Base-by-base conservation (phyloP, 768 basidiomycete species). In the Boletus rubropictus region DNA sequence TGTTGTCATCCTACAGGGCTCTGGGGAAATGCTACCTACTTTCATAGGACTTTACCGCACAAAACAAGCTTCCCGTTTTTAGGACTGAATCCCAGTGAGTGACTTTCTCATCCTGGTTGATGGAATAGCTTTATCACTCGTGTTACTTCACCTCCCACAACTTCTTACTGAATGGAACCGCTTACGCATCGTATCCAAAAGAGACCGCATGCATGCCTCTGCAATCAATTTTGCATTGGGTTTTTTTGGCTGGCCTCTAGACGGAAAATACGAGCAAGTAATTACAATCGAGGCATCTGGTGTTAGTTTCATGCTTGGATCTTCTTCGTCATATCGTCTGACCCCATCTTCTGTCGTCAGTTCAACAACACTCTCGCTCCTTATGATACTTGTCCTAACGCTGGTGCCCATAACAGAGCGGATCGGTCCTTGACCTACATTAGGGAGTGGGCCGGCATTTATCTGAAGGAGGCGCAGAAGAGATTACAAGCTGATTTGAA, bases 291-390 rank as follows among this genome's bases (percentile, higher is more conserved):
- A 91, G 63, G 75, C 69, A 10, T 37, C 66, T 0, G 78, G 75
- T 5, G 86, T 74, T 70, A 60, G 81, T 55, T 51, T 46, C 60
- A 14, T 50, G 43, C 27, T n/a, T 22, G 15, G 54, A 60, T 39
- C 55, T 59, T 10, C 7, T 5, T 24, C 6, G 11, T 2, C 1
- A 4, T 29, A 15, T 39, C 29, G 28, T 38, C 36, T 40, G 25
- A 51, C 1, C 2, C 14, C 5, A 14, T 7, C 9, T 17, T 34
- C 7, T 18, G 4, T 29, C 15, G 7, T 24, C 39, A 86, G 77
- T 87, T 84, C 60, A 90, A 89, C 66, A 87, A 86, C 62, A 92
- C 92, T 1, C 78, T 96, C 5, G 77, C 90, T 0, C 92, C 92
- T 4, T 93, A 92, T 54, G 76, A 77, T 48, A 89, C 87, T 71